Conservation (phyloP, 2,329 filamentous ascomycete genomes). For the Cladosporium sp. region DNA sequence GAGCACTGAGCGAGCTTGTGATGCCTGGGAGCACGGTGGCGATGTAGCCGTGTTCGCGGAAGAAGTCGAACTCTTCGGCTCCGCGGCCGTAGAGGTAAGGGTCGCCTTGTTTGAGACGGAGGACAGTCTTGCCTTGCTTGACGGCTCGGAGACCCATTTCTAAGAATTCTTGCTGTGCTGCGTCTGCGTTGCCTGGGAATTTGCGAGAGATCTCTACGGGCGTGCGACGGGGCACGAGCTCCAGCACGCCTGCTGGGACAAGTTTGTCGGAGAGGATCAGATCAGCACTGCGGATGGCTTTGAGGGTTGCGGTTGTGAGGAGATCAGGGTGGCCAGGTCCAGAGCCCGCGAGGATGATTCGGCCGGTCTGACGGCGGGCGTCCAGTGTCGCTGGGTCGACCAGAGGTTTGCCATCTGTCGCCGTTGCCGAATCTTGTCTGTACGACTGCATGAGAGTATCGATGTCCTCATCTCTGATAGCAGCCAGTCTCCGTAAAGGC, state of each 20-base stretch:
- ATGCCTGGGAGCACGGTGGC: slow-evolving; percentile 77
- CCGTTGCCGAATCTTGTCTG: slow-evolving; percentile 37
- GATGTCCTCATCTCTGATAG: slow-evolving; percentile 75
- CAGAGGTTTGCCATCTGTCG: slow-evolving; percentile 23
- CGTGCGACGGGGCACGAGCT: slow-evolving; percentile 84
- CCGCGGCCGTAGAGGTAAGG: slow-evolving; percentile 95
- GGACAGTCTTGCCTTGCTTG: slow-evolving; percentile 68
- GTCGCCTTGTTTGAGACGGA: slow-evolving; percentile 92
- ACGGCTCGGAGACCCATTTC: slow-evolving; percentile 69
- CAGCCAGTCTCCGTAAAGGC: slow-evolving; percentile 78
- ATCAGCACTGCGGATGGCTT: slow-evolving; percentile 70
- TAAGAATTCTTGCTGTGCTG: slow-evolving; percentile 85
- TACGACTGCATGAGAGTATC: slow-evolving; percentile 73
- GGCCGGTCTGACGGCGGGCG: slow-evolving; percentile 48
- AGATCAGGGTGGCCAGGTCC: slow-evolving; percentile 91
- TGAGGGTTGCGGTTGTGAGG: slow-evolving; percentile 75
- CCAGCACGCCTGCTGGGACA: slow-evolving; percentile 77
- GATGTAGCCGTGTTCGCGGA: slow-evolving; percentile 65
- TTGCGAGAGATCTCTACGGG: slow-evolving; percentile 90
- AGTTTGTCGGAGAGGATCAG: slow-evolving; percentile 83
- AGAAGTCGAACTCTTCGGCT: slow-evolving; percentile 86
- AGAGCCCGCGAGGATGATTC: slow-evolving; percentile 83
- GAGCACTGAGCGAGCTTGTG: slow-evolving; percentile 80
- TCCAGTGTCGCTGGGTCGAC: slow-evolving; percentile 28
- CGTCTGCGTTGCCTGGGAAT: slow-evolving; percentile 94